A percentile compares a stretch with the other conserved stretches of the same genome.
These are phyloP conservation scores for Ustilago loliicola DNA, from an alignment of 1,284 basidiomycete species.

Conservation along the genomic window DNA sequence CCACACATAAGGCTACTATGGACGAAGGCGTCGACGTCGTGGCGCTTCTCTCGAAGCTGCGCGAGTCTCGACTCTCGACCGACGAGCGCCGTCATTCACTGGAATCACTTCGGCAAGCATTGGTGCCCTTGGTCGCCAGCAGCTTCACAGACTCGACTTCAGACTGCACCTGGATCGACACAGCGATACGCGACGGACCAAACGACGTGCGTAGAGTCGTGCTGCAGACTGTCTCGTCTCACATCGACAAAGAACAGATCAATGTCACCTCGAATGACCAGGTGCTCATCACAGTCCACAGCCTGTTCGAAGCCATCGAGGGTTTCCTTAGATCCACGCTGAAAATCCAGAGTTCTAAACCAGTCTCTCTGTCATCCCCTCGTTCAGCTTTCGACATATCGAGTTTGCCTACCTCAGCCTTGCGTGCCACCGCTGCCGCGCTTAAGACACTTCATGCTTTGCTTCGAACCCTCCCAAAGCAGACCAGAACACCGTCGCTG, in stretches of 20 bases:
- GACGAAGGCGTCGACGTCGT: not conserved
- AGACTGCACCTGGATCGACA: not conserved
- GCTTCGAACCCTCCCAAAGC: constrained; percentile 16
- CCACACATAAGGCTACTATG: not conserved
- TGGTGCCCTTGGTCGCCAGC: not conserved
- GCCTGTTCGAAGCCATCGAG: constrained; percentile 15
- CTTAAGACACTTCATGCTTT: constrained; percentile 36
- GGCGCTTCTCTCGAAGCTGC: constrained; percentile 20
- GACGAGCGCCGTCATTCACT: constrained; percentile 28
- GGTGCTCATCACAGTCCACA: not conserved
- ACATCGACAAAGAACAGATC: constrained; percentile 12
- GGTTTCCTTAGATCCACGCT: constrained; percentile 21
- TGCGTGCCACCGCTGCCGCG: constrained; percentile 43
- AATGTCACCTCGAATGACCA: not conserved
- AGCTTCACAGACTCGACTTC: not conserved
- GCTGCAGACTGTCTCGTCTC: constrained; percentile 8
- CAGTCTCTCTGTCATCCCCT: not conserved
- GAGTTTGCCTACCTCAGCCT: constrained; percentile 15
- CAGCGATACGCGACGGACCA: constrained; percentile 13
- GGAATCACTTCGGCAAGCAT: constrained; percentile 15
- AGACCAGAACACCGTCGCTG: not conserved
- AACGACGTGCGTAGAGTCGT: constrained; percentile 32
- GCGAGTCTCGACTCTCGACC: constrained; percentile 35
- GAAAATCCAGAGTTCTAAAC: constrained; percentile 19
- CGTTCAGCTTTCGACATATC: constrained; percentile 8